phyloP scores from a whole-genome alignment of 1,284 basidiomycete species.

The Puccinia horiana region DNA sequence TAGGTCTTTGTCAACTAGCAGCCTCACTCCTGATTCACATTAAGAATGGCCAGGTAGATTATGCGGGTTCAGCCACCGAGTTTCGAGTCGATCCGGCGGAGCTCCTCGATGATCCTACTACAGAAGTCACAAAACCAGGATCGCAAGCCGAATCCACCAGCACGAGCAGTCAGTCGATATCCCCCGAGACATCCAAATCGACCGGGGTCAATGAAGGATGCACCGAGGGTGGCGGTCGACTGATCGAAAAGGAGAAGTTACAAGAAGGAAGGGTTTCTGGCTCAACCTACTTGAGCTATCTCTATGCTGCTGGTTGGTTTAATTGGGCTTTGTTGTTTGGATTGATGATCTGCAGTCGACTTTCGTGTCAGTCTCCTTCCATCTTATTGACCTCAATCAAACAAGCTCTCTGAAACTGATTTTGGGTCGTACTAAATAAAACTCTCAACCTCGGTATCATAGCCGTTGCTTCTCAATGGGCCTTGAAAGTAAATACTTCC shows the following conservation, averaged over 20 bases:
- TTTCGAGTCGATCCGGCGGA: constrained; percentile 14
- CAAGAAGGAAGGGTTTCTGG: constrained; percentile 69
- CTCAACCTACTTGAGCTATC: constrained; percentile 66
- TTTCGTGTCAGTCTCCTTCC: constrained; percentile 65
- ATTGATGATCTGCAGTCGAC: constrained; percentile 66
- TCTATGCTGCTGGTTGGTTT: constrained; percentile 66
- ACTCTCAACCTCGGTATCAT: constrained; percentile 19
- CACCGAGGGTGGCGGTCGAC: constrained; percentile 47
- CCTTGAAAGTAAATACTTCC: constrained; percentile 30
- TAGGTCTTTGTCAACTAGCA: constrained; percentile 42
- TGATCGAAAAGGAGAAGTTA: constrained; percentile 68
- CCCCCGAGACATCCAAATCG: neutral
- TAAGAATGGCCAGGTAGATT: constrained; percentile 28
- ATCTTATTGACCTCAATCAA: constrained; percentile 56
- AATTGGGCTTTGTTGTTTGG: constrained; percentile 65
- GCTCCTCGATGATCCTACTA: constrained; percentile 9
- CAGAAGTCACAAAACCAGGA: neutral
- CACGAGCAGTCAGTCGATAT: neutral
- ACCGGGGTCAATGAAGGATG: neutral
- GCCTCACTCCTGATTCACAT: constrained; percentile 38
- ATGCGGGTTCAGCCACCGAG: constrained; percentile 30
- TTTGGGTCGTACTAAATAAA: constrained; percentile 62
- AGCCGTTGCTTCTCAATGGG: constrained; percentile 49
- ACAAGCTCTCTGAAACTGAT: constrained; percentile 65
- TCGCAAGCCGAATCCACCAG: constrained; percentile 25